Conservation (phyloP, 345 rosid genomes). For the Gossypium rotundifolium region DNA sequence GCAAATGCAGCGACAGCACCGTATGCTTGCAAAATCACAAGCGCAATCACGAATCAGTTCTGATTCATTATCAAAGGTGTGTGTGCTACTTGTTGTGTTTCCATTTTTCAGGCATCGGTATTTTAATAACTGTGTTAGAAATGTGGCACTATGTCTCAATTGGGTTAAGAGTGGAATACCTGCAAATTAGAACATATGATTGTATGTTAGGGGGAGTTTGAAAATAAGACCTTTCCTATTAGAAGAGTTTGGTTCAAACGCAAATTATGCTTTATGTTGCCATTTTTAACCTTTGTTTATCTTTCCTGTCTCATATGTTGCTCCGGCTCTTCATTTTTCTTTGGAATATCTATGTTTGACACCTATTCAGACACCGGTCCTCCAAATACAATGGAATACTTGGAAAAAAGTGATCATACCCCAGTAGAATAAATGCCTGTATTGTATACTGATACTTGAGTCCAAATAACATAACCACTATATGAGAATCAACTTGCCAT, state of each 20-base stretch:
- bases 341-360: too few species aligned
- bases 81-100: neutral
- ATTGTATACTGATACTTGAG: too few species aligned
- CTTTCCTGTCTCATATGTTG: neutral
- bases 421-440: too few species aligned
- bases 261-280: neutral
- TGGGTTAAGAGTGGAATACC: neutral
- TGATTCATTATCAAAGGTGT: constrained; percentile 49
- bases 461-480: neutral
- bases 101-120: neutral
- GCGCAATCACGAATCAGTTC: constrained; percentile 39
- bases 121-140: neutral
- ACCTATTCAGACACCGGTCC: too few species aligned
- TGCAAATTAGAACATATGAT: neutral
- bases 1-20: constrained; percentile 83
- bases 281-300: neutral
- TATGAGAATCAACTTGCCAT: neutral
- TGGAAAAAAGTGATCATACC: too few species aligned
- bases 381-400: too few species aligned
- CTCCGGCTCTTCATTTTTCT: too few species aligned
- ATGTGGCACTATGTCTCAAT: neutral
- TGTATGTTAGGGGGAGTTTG: neutral
- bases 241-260: neutral
- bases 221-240: neutral
- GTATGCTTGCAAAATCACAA: constrained; percentile 50